phyloP scores from a whole-genome alignment of 768 basidiomycete genomes.

The Dentipellis sp. region DNA sequence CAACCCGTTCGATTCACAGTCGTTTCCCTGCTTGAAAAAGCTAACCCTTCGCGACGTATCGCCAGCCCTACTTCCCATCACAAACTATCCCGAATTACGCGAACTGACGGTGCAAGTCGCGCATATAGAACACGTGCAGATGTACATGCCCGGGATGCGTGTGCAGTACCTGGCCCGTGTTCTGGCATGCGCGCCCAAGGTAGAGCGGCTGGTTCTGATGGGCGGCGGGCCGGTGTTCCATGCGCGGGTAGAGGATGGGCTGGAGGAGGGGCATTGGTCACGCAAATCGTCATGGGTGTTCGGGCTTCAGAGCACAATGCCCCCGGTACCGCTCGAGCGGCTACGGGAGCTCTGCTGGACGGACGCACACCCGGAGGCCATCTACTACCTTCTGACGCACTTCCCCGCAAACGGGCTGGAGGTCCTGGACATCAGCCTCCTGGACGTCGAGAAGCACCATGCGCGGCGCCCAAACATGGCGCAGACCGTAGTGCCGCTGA shows the following conservation, averaged over 20 bases:
- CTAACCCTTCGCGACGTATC: conserved; percentile 8
- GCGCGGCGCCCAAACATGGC: neutral
- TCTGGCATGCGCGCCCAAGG: conserved; percentile 5
- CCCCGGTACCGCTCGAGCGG: conserved; percentile 6
- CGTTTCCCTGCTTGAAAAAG: conserved; percentile 5
- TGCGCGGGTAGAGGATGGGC: neutral
- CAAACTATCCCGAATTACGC: conserved; percentile 7
- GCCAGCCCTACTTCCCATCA: conserved; percentile 2
- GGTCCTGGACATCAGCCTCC: conserved; percentile 6
- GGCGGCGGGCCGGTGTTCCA: conserved; percentile 6
- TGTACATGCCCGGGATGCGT: conserved; percentile 1
- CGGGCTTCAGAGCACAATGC: neutral
- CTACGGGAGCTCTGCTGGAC: conserved; percentile 12
- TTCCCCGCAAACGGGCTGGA: conserved; percentile 6
- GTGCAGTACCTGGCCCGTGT: conserved; percentile 7
- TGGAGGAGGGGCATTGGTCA: neutral
- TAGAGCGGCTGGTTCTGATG: conserved; percentile 6
- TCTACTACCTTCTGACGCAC: conserved; percentile 5
- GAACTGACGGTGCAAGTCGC: conserved; percentile 5
- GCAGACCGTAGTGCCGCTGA: neutral
- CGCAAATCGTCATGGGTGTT: conserved; percentile 1
- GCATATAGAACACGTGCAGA: neutral
- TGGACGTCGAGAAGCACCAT: conserved; percentile 4
- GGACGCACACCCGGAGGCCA: conserved; percentile 4
- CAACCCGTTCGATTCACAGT: conserved; percentile 1